These are phyloP conservation scores for Carex parvula DNA, from an alignment of 176 grass and related monocot species.

Conservation along the genomic window DNA sequence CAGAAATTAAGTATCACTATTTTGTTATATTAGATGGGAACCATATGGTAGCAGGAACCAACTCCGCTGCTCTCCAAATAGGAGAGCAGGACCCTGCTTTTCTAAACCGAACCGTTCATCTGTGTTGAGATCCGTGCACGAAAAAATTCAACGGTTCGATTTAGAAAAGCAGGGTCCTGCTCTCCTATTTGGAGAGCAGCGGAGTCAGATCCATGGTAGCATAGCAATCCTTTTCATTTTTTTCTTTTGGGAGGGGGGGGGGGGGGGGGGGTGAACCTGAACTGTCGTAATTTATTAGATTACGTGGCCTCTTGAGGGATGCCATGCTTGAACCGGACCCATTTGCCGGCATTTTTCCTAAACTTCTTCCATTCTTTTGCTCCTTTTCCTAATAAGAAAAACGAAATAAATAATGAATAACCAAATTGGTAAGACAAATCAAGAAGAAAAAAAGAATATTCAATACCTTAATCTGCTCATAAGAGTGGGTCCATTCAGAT, in stretches of 20 bases:
- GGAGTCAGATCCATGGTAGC: too few relatives aligned
- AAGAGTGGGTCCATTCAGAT: constrained; percentile 51
- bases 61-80: too few relatives aligned
- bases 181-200: too few relatives aligned
- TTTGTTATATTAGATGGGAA: background rate
- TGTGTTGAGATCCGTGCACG: too few relatives aligned
- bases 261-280: constrained; percentile 60
- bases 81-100: too few relatives aligned
- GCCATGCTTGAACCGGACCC: constrained; percentile 29
- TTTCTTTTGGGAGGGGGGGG: background rate
- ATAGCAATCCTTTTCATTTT: background rate
- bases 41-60: too few relatives aligned
- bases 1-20: constrained; percentile 11
- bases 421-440: constrained; percentile 1
- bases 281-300: constrained; percentile 41
- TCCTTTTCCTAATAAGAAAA: constrained; percentile 38
- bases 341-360: constrained; percentile 28
- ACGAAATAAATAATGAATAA: background rate
- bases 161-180: too few relatives aligned
- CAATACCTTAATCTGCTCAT: constrained; percentile 52
- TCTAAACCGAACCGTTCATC: too few relatives aligned
- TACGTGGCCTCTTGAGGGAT: constrained; percentile 55
- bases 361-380: constrained; percentile 8
- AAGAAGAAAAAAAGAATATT: background rate
- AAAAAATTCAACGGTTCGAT: too few relatives aligned